phyloP scores from a whole-genome alignment of 345 rosid species.

The Citrus sp. region DNA sequence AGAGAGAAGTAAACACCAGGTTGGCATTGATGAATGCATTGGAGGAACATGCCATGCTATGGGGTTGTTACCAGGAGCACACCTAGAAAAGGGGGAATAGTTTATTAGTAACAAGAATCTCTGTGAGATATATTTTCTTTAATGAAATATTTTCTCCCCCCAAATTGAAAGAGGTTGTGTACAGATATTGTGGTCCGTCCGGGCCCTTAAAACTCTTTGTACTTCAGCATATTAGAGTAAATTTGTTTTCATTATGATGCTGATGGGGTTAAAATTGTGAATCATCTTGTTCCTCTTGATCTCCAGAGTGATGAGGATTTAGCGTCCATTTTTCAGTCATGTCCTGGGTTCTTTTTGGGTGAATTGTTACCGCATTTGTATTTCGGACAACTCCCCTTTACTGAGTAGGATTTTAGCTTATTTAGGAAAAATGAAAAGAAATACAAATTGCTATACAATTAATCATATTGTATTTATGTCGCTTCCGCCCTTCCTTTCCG shows the following conservation, averaged over 20 bases:
- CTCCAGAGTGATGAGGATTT: too few relatives aligned
- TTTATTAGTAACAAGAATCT: slow-evolving; percentile 1
- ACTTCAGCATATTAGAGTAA: neutral
- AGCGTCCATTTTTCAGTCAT: neutral
- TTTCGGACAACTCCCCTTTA: neutral
- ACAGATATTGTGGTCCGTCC: neutral
- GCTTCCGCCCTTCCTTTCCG: too few relatives aligned
- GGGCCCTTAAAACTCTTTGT: neutral
- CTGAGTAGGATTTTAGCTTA: neutral
- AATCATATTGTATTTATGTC: too few relatives aligned
- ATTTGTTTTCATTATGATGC: neutral
- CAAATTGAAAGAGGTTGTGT: neutral
- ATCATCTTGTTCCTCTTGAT: too few relatives aligned
- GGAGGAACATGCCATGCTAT: neutral
- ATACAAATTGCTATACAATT: neutral
- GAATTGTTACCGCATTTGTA: neutral
- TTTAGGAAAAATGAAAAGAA: neutral
- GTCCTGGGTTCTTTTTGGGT: neutral
- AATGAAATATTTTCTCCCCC: neutral
- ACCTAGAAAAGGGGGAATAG: slow-evolving; percentile 22
- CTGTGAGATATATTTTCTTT: neutral
- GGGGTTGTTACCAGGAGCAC: slow-evolving; percentile 9
- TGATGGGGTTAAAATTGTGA: neutral
- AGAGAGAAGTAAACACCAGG: slow-evolving; percentile 7
- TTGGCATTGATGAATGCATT: slow-evolving; percentile 9